A percentile compares a stretch with the other conserved stretches of the same genome.
Evolutionary conservation across 2,329 filamentous ascomycete species (phyloP).

Genomic region (Claviceps digitariae): DNA sequence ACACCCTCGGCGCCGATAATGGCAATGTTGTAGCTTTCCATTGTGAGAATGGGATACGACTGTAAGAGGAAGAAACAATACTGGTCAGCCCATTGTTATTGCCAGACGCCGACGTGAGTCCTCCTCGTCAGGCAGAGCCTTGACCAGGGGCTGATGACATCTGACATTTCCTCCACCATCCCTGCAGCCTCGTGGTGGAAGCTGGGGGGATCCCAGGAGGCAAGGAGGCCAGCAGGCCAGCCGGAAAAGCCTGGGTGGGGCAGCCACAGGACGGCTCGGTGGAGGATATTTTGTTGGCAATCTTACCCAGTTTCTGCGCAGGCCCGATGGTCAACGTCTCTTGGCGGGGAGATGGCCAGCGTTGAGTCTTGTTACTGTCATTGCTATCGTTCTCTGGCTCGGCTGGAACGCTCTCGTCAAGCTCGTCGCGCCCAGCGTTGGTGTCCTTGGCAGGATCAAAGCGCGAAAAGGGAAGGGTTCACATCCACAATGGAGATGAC

Average conservation of each 20-base stretch:
- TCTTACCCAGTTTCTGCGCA: conserved; percentile 24
- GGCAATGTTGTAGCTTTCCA: conserved; percentile 52
- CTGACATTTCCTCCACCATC: background rate
- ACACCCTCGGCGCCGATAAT: conserved; percentile 53
- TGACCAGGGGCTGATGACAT: background rate
- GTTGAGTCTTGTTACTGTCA: conserved; percentile 24
- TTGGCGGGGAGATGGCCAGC: conserved; percentile 33
- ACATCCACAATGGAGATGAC: conserved; percentile 40
- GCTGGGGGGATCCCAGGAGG: background rate
- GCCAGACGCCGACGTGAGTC: conserved; percentile 1
- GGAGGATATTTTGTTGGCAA: background rate
- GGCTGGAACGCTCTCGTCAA: conserved; percentile 13
- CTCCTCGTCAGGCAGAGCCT: background rate
- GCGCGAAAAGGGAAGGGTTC: conserved; percentile 40
- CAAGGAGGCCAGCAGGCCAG: background rate
- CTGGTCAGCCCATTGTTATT: conserved; percentile 5
- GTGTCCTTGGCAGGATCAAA: conserved; percentile 22
- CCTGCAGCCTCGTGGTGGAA: conserved; percentile 3
- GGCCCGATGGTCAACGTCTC: conserved; percentile 32
- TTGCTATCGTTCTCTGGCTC: conserved; percentile 20
- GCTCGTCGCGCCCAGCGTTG: conserved; percentile 11
- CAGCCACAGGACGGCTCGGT: background rate
- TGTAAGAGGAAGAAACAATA: conserved; percentile 8
- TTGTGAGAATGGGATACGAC: conserved; percentile 22
- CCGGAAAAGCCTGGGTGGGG: background rate